Conservation (phyloP, 164 flowering plant species). For the Amborella trichopoda region DNA sequence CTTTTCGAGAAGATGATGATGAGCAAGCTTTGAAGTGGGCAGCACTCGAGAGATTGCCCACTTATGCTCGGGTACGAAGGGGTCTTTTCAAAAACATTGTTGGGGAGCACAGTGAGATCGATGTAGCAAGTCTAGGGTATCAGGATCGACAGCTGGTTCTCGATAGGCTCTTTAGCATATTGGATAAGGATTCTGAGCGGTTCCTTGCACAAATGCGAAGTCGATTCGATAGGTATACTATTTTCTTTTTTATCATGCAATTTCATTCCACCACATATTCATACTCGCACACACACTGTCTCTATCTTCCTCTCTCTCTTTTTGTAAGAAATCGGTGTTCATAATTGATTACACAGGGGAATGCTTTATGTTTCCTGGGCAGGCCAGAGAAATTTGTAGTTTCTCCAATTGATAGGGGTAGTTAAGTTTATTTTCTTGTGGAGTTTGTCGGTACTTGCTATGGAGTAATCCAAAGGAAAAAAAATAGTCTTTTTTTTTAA, state of each 20-base stretch:
- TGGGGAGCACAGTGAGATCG: slow-evolving; percentile 56
- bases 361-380: too few relatives aligned
- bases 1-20: slow-evolving; percentile 55
- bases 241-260: background rate
- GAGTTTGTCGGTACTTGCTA: too few relatives aligned
- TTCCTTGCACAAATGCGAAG: slow-evolving; percentile 58
- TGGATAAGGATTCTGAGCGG: slow-evolving; percentile 45
- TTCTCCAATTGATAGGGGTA: too few relatives aligned
- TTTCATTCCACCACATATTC: too few relatives aligned
- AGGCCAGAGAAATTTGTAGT: too few relatives aligned
- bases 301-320: too few relatives aligned
- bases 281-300: too few relatives aligned
- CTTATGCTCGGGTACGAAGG: slow-evolving; percentile 55
- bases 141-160: slow-evolving; percentile 49
- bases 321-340: too few relatives aligned
- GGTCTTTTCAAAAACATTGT: slow-evolving; percentile 57
- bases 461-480: too few relatives aligned
- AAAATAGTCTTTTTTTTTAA: too few relatives aligned
- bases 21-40: slow-evolving; percentile 93
- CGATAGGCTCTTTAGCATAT: slow-evolving; percentile 45
- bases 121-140: slow-evolving; percentile 30
- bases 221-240: slow-evolving; percentile 63
- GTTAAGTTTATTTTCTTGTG: too few relatives aligned
- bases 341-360: too few relatives aligned
- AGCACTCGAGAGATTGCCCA: slow-evolving; percentile 87